Percentiles rank a stretch among this genome's conserved stretches.
These are phyloP conservation scores for Pseudogymnoascus sp. DNA, from an alignment of 2,329 filamentous ascomycete species.

Conservation along the genomic window DNA sequence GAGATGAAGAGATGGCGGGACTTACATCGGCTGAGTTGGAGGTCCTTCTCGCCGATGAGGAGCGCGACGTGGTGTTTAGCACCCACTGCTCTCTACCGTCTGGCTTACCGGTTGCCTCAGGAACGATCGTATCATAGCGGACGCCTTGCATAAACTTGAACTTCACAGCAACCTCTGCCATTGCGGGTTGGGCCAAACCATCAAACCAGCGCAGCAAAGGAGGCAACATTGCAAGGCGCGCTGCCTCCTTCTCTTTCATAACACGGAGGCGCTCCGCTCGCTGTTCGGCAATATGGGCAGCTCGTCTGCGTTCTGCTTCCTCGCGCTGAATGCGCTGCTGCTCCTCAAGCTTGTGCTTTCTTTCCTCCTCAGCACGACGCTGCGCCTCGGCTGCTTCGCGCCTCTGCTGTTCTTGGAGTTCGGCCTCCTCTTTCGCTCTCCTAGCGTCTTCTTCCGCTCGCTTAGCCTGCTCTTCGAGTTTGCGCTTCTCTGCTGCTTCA, in stretches of 20 bases:
- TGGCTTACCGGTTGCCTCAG: constrained; percentile 44
- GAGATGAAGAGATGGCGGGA: constrained; percentile 17
- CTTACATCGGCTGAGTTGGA: constrained; percentile 54
- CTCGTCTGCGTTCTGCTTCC: constrained; percentile 39
- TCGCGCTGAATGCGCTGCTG: constrained; percentile 38
- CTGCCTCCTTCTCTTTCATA: constrained; percentile 48
- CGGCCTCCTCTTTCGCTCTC: constrained; percentile 29
- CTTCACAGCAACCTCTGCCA: constrained; percentile 43
- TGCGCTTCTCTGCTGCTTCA: constrained; percentile 29
- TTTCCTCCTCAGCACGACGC: constrained; percentile 46
- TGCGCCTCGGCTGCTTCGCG: constrained; percentile 44
- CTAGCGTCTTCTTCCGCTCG: constrained; percentile 21
- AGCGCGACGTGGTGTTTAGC: constrained; percentile 59
- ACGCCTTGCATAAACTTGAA: constrained; percentile 54
- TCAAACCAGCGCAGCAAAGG: constrained; percentile 57
- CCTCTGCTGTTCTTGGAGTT: constrained; percentile 41
- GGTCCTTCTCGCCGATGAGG: constrained; percentile 58
- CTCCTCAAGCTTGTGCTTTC: constrained; percentile 43
- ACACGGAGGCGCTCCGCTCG: constrained; percentile 32
- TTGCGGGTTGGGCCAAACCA: constrained; percentile 44
- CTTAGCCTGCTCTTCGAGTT: constrained; percentile 12
- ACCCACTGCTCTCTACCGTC: constrained; percentile 61
- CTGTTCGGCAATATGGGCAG: constrained; percentile 46
- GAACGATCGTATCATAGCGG: constrained; percentile 57
- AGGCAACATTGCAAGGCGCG: constrained; percentile 51